Evolutionary conservation across 2,329 filamentous ascomycete species (phyloP), one percentile per base, ranked within the genome.

Genomic region (Exophiala xenobiotica): DNA sequence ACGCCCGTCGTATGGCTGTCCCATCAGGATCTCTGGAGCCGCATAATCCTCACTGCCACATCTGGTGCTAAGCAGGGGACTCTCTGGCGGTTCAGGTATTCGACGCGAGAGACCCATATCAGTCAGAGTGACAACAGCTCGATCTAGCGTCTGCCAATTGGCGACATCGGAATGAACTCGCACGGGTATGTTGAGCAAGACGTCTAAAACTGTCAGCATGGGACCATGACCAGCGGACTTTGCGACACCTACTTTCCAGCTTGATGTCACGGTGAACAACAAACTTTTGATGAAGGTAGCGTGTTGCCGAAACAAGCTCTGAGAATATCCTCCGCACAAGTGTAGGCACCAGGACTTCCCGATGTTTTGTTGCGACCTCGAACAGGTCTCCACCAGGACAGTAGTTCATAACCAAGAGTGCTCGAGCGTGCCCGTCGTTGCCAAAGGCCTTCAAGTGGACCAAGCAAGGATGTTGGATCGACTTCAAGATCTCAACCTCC

Each of bases 231-330:
- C 19, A 16, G 29, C 18, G 7, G 44, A 23, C 16, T n/a, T n/a
- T n/a, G n/a, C n/a, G 57, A 59, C 54, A 77, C 85, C 72, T 79
- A 93, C 88, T 99, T 77, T 99, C 93, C 53, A 99, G 84, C 73
- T 99, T 99, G 70, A 99, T 95, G 69, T 99, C 93, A 54, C 93
- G 84, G 68, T 99, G 93, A 47, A 97, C 92, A 66, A 99, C 96
- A 61, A 82, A 85, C 63, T 88, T 78, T 47, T 82, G 76, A 69
- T 99, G 93, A 42, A 99, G 75, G 72, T 97, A 96, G 51, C 79
- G 81, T 27, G 95, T 86, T 0, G 92, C 93, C 55, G 82, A 85
- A 19, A 97, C 85, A 57, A 97, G 70, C 68, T 99, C 93, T 11
- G 91, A 80, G 69, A 96, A 96, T 50, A 97, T 90, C 45, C 93